Evolutionary conservation across 164 flowering plant genomes (phyloP).

Genomic region (Aristolochia fimbriata): DNA sequence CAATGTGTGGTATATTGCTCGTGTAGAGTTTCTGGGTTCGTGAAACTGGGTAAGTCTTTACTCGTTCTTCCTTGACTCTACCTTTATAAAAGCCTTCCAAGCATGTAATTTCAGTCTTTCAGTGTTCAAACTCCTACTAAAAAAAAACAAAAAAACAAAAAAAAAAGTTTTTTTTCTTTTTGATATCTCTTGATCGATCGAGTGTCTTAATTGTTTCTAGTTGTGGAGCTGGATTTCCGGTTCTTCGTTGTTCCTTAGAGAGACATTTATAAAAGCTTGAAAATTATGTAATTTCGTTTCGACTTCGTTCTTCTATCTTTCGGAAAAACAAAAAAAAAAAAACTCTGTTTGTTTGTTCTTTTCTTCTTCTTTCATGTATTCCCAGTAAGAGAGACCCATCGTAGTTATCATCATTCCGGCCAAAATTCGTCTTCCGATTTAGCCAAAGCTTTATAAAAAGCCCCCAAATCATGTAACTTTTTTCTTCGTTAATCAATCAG

Average conservation of each 20-base stretch:
- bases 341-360: too few species aligned
- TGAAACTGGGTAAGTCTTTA: conserved; percentile 12
- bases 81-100: conserved; percentile 14
- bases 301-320: neutral
- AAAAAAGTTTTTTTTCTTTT: neutral
- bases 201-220: neutral
- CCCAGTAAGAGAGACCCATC: neutral
- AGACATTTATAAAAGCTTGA: conserved; percentile 14
- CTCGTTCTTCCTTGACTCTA: conserved; percentile 10
- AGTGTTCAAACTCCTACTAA: neutral
- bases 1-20: neutral
- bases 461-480: conserved; percentile 29
- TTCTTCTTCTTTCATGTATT: neutral
- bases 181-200: neutral
- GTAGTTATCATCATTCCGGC: conserved; percentile 6
- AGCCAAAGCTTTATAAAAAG: conserved; percentile 26
- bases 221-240: conserved; percentile 8
- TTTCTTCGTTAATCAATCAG: neutral
- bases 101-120: conserved; percentile 12
- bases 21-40: conserved; percentile 5
- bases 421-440: conserved; percentile 6
- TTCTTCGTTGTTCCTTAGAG: conserved; percentile 7
- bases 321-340: conserved; percentile 2
- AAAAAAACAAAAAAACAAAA: conserved; percentile 7
- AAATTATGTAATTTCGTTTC: conserved; percentile 14